phyloP scores from a whole-genome alignment of 1,139 yeast species.

The Scheffersomyces illinoinensis region DNA sequence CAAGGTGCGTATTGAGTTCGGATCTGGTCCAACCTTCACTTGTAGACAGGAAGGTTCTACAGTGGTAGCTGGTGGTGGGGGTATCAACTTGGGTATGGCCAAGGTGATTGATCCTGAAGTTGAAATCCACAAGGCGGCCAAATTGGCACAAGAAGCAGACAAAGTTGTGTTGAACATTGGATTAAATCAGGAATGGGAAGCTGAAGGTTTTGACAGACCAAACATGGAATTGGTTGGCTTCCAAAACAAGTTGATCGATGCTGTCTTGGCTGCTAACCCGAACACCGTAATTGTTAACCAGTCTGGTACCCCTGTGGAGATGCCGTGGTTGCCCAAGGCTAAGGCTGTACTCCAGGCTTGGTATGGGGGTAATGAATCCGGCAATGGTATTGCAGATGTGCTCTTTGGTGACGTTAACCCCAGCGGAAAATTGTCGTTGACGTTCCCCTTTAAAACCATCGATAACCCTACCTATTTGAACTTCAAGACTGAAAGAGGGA shows the following conservation, averaged over 20 bases:
- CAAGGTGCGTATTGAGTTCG: constrained; percentile 12
- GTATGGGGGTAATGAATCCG: constrained; percentile 25
- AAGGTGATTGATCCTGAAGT: constrained; percentile 14
- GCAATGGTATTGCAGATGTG: constrained; percentile 29
- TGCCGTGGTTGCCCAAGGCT: constrained; percentile 19
- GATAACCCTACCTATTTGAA: constrained; percentile 48
- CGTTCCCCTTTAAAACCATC: constrained; percentile 46
- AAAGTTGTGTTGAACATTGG: constrained; percentile 47
- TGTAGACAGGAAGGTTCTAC: constrained; percentile 8
- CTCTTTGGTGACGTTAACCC: constrained; percentile 29
- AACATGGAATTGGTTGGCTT: constrained; percentile 28
- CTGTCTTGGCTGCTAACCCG: constrained; percentile 14
- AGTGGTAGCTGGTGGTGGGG: constrained; percentile 14
- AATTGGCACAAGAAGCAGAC: constrained; percentile 45
- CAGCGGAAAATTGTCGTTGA: constrained; percentile 31
- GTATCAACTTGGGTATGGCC: constrained; percentile 54
- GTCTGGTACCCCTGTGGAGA: constrained; percentile 18
- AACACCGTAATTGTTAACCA: constrained; percentile 20
- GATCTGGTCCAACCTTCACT: constrained; percentile 11
- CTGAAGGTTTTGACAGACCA: constrained; percentile 49
- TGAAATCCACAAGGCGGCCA: constrained; percentile 40
- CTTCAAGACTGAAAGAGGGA: constrained; percentile 22
- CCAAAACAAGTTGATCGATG: constrained; percentile 14
- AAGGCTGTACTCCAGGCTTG: constrained; percentile 19
- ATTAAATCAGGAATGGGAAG: constrained; percentile 49